Percentiles rank a stretch among this genome's conserved stretches.
Conservation (phyloP, 2,329 filamentous ascomycete genomes). For the Fusarium sp. region DNA sequence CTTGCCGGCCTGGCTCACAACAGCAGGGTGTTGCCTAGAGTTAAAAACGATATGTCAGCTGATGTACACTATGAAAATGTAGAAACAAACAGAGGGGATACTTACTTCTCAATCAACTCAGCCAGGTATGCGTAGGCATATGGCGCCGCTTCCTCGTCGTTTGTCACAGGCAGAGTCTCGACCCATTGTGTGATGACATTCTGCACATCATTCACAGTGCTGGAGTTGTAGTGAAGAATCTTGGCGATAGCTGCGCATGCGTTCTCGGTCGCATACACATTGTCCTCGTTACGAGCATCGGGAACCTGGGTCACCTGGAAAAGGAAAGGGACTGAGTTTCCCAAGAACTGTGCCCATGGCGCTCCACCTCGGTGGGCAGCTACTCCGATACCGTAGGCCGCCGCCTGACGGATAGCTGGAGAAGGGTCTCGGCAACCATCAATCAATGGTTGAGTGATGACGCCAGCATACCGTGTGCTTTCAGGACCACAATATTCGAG, state of each 20-base stretch:
- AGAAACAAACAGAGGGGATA: slow-evolving; percentile 42
- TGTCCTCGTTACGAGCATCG: slow-evolving; percentile 88
- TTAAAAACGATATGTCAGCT: slow-evolving; percentile 43
- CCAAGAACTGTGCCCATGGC: slow-evolving; percentile 88
- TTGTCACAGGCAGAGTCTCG: slow-evolving; percentile 88
- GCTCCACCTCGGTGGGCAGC: slow-evolving; percentile 92
- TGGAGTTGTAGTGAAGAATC: slow-evolving; percentile 89
- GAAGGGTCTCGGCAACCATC: slow-evolving; percentile 87
- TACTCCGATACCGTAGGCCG: slow-evolving; percentile 94
- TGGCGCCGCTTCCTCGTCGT: slow-evolving; percentile 96
- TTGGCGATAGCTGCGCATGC: slow-evolving; percentile 97
- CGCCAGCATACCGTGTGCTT: slow-evolving; percentile 85
- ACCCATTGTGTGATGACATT: slow-evolving; percentile 87
- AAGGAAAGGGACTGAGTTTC: slow-evolving; percentile 79
- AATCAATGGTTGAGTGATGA: slow-evolving; percentile 88
- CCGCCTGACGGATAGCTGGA: slow-evolving; percentile 93
- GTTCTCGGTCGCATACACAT: slow-evolving; percentile 97
- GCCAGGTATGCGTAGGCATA: slow-evolving; percentile 94
- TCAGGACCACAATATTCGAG: slow-evolving; percentile 94
- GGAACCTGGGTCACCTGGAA: slow-evolving; percentile 86
- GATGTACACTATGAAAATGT: neutral
- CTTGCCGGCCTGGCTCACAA: slow-evolving; percentile 80
- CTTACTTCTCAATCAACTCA: slow-evolving; percentile 94
- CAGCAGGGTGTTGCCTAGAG: slow-evolving; percentile 82
- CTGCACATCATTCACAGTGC: slow-evolving; percentile 79